Evolutionary conservation across 148 eudicot species (phyloP).

Genomic region (Rhododendron williamsianum): DNA sequence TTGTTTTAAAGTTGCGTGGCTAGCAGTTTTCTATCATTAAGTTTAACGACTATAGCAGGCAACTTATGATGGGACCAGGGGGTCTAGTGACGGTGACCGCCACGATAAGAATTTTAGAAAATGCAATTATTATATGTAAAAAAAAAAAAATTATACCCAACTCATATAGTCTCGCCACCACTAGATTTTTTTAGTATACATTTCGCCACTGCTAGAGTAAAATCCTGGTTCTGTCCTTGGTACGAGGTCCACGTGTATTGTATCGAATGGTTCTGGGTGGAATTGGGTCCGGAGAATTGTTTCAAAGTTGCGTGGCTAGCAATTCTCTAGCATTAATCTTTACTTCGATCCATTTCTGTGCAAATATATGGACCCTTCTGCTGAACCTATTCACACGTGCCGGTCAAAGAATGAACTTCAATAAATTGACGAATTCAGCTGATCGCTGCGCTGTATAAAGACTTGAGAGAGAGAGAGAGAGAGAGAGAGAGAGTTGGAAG

Average conservation of each 20-base stretch:
- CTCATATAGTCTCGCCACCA: no score
- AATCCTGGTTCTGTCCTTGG: no score
- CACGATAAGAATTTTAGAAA: no score
- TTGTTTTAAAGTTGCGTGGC: neutral
- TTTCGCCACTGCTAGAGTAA: no score
- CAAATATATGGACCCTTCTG: neutral
- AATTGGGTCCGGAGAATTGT: neutral
- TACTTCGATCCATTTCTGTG: no score
- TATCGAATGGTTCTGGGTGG: neutral
- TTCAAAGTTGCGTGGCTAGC: neutral
- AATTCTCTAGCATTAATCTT: neutral
- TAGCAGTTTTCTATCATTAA: neutral
- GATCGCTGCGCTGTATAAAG: neutral
- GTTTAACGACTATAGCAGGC: no score
- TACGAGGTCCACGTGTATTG: neutral
- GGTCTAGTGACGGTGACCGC: no score
- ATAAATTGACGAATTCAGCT: neutral
- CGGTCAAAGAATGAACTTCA: neutral
- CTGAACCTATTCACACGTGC: neutral
- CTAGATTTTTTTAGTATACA: no score
- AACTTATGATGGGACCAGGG: neutral
- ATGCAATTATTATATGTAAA: no score
- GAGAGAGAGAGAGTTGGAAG: neutral
- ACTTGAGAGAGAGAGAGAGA: neutral
- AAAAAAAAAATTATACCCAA: no score